A percentile compares a stretch with the other conserved stretches of the same genome.
Evolutionary conservation across 2,329 filamentous ascomycete species (phyloP).

Genomic region (Cladosporium cucumerinum): DNA sequence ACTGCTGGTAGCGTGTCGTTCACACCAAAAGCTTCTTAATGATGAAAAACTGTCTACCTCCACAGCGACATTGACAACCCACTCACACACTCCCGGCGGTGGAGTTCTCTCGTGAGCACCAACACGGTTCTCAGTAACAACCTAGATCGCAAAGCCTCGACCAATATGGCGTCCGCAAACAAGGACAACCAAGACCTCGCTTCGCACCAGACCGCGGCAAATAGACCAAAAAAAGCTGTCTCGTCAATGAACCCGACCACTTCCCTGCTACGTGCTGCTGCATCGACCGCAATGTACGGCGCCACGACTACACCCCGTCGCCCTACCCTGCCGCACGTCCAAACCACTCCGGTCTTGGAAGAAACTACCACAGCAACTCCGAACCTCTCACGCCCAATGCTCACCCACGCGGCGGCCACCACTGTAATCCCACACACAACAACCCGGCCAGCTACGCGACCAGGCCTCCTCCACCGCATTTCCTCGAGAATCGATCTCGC

Average conservation of each 20-base stretch:
- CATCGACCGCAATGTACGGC: not conserved
- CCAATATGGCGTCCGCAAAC: not conserved
- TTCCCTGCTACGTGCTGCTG: not conserved
- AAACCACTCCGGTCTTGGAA: not conserved
- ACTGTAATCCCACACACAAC: not conserved
- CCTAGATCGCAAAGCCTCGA: not conserved
- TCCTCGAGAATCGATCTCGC: constrained; percentile 3
- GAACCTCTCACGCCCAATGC: not conserved
- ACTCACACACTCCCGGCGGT: not conserved
- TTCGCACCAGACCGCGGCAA: not conserved
- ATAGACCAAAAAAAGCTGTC: not conserved
- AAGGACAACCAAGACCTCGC: not conserved
- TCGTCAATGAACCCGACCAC: not conserved
- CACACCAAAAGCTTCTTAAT: not conserved
- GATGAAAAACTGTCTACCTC: not conserved
- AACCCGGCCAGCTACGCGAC: not conserved
- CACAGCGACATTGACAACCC: no score
- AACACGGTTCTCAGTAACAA: not conserved
- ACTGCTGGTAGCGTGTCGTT: not conserved
- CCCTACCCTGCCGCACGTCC: not conserved
- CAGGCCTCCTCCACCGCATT: constrained; percentile 5
- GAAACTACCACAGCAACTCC: not conserved
- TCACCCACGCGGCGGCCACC: not conserved
- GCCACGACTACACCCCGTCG: not conserved
- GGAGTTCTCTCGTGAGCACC: not conserved